Conservation (phyloP, 139 green algal genomes). For the Chlamydomonas asymmetrica region DNA sequence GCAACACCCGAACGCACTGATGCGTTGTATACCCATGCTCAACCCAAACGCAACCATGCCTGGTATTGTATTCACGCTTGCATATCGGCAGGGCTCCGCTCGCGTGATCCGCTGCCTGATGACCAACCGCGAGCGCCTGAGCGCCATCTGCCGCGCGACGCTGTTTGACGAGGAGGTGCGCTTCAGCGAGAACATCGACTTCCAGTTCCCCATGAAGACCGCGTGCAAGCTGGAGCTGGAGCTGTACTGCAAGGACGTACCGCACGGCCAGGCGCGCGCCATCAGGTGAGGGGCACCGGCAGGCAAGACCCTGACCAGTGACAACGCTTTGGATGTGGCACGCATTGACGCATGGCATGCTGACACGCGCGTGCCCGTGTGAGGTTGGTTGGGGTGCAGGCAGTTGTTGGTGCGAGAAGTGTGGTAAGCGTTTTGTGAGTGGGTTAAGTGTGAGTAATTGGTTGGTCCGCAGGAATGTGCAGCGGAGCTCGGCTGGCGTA, state of each 20-base stretch:
- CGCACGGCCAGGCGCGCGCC: conserved; percentile 73
- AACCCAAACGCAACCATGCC: too few species aligned
- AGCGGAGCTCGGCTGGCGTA: too few species aligned
- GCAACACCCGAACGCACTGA: too few species aligned
- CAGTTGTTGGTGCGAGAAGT: background rate
- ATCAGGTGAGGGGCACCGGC: conserved; percentile 64
- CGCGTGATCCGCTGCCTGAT: conserved; percentile 88
- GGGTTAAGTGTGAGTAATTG: background rate
- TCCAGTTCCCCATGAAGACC: conserved; percentile 60
- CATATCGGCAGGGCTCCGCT: conserved; percentile 68
- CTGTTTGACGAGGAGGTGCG: conserved; percentile 70
- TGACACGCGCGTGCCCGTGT: too few species aligned
- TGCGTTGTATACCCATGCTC: too few species aligned
- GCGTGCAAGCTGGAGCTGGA: conserved; percentile 77
- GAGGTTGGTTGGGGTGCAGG: background rate
- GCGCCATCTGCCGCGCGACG: conserved; percentile 61
- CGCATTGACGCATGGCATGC: too few species aligned
- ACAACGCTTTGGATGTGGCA: too few species aligned
- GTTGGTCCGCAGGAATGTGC: too few species aligned
- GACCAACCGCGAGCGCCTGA: conserved; percentile 65
- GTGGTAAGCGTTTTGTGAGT: background rate
- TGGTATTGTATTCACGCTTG: too few species aligned
- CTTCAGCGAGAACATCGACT: conserved; percentile 77
- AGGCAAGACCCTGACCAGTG: too few species aligned
- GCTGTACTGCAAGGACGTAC: conserved; percentile 72